Evolutionary conservation across 1,284 basidiomycete genomes (phyloP).

Genomic region (Cutaneotrichosporon mucoides): DNA sequence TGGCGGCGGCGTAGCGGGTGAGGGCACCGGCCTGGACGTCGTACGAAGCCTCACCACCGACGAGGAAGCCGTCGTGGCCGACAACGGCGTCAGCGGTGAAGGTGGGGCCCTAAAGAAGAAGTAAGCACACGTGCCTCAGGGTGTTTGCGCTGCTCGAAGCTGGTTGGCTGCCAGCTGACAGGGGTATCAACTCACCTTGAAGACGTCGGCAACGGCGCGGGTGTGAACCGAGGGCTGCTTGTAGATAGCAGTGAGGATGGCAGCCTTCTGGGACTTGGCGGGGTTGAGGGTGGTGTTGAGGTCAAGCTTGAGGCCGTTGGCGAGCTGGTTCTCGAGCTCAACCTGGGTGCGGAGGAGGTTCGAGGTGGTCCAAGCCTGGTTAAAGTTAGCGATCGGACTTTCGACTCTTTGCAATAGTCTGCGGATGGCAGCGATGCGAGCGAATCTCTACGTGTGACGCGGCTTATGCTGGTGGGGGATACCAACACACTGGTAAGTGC

Average conservation of each 20-base stretch:
- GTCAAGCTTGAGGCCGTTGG: slow-evolving; percentile 96
- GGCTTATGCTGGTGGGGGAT: too few relatives aligned
- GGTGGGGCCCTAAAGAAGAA: slow-evolving; percentile 70
- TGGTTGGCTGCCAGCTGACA: neutral
- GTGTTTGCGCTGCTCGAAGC: neutral
- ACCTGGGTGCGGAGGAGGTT: slow-evolving; percentile 84
- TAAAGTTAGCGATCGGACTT: neutral
- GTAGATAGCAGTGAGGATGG: slow-evolving; percentile 77
- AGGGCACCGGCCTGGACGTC: slow-evolving; percentile 92
- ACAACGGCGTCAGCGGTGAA: slow-evolving; percentile 94
- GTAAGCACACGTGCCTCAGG: slow-evolving; percentile 12
- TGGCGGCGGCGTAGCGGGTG: slow-evolving; percentile 84
- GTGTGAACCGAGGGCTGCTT: slow-evolving; percentile 96
- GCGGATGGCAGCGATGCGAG: neutral
- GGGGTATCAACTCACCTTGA: slow-evolving; percentile 65
- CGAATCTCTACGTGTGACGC: too few relatives aligned
- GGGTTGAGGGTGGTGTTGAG: slow-evolving; percentile 79
- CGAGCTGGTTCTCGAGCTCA: slow-evolving; percentile 97
- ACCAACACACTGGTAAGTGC: neutral
- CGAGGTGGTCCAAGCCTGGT: slow-evolving; percentile 80
- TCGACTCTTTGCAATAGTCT: neutral
- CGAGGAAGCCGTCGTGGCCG: slow-evolving; percentile 94
- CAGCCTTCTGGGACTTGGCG: slow-evolving; percentile 66
- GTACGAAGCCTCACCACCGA: slow-evolving; percentile 94
- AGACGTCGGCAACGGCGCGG: slow-evolving; percentile 84